Percentiles rank a stretch among this genome's conserved stretches.
These are phyloP conservation scores for Nidula microcarpa DNA, from an alignment of 768 basidiomycete genomes.

Conservation along the genomic window DNA sequence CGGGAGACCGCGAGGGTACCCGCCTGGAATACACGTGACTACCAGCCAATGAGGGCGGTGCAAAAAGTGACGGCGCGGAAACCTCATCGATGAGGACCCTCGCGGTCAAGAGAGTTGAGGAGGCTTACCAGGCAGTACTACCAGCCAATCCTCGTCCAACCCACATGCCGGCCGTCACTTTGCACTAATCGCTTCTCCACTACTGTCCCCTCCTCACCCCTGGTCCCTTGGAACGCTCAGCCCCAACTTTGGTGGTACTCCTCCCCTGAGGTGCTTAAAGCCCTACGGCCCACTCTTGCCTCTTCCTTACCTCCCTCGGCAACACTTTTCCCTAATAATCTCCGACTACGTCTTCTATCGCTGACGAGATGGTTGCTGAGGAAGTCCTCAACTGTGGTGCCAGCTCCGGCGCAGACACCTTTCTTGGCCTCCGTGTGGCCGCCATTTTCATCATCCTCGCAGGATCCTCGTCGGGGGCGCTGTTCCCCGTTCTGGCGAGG, in stretches of 20 bases:
- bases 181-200: no score
- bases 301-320: no score
- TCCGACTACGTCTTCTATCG: no score
- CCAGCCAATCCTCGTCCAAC: background rate
- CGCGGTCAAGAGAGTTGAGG: conserved; percentile 15
- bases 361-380: conserved; percentile 3
- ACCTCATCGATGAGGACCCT: conserved; percentile 22
- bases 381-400: conserved; percentile 40
- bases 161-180: no score
- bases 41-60: conserved; percentile 3
- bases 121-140: background rate
- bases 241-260: no score
- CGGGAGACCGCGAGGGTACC: background rate
- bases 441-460: conserved; percentile 73
- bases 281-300: no score
- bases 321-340: no score
- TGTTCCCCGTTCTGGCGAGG: conserved; percentile 68
- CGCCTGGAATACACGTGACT: conserved; percentile 10
- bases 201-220: no score
- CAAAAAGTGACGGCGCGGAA: background rate
- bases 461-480: conserved; percentile 55
- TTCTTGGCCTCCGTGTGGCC: conserved; percentile 57
- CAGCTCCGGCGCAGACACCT: conserved; percentile 19
- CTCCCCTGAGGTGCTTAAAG: no score
- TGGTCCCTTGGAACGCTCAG: no score